A percentile compares a stretch with the other conserved stretches of the same genome.
Evolutionary conservation across 345 rosid species (phyloP).

Genomic region (Euclidium syriacum): DNA sequence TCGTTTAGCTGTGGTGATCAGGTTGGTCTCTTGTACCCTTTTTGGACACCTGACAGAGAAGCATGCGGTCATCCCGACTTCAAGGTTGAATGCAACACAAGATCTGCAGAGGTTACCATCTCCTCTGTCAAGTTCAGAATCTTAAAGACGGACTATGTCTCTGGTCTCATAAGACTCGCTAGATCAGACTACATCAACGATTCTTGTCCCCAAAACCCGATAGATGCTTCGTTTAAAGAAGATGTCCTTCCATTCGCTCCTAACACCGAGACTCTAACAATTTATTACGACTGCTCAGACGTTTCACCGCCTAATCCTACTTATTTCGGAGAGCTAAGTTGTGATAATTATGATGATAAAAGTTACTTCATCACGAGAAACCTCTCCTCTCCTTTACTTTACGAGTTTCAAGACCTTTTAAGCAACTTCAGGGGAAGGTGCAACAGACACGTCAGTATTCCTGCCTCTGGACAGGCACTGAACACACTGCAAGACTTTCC

Average conservation of each 20-base stretch:
- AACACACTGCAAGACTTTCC: fast-evolving
- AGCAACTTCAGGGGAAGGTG: neutral
- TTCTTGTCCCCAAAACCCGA: slow-evolving; percentile 10
- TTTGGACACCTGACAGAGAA: slow-evolving; percentile 4
- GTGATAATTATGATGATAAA: fast-evolving
- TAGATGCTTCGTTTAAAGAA: slow-evolving; percentile 12
- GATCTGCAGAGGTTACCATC: slow-evolving; percentile 14
- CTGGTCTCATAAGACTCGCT: neutral
- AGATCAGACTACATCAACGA: slow-evolving; percentile 25
- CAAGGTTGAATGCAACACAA: neutral
- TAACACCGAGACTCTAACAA: neutral
- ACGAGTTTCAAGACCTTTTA: neutral
- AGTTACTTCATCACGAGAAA: slow-evolving; percentile 12
- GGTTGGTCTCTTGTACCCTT: slow-evolving; percentile 17
- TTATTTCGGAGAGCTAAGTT: neutral
- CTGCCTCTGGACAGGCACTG: neutral
- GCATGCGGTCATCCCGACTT: slow-evolving; percentile 37
- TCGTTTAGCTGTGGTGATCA: slow-evolving; percentile 7
- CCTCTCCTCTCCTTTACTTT: neutral
- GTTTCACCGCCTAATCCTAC: neutral
- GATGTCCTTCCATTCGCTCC: neutral
- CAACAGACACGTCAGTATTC: neutral
- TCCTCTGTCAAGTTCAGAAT: slow-evolving; percentile 17
- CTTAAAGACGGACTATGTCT: neutral
- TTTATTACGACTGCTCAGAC: slow-evolving; percentile 23